Base-by-base conservation (phyloP, 257 asterid genomes). In the Datura wrightii region DNA sequence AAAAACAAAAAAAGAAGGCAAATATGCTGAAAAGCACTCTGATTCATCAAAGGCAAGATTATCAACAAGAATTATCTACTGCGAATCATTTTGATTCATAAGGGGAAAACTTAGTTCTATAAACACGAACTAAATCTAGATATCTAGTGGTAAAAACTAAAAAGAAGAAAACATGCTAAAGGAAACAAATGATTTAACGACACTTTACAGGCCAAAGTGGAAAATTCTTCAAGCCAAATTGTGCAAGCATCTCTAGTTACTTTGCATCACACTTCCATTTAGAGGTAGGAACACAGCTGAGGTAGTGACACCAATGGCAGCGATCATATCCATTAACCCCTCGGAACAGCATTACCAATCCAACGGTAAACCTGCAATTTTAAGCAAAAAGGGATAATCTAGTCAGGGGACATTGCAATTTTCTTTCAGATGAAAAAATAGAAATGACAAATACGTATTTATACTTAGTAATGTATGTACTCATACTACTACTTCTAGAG, bases 221-320 rank as follows among this genome's bases (percentile, higher is more conserved):
- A 60, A 60, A 60, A 60, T 19, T 60, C 16, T 60, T 19, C 67
- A 60, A 60, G 67, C 67, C 37, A 9, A 52, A 78, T 1, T 52
- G 13, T 76, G 44, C 46, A 15, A 78, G 15, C 48, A 31, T 78
- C 15, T 78, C 65, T 78, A 78, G 62, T 78, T 37, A 66, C 15
- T 66, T 31, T 78, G 81, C 91, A 36, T 87, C 87, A 82, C 99
- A 95, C 84, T 89, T 92, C 98, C 98, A 95, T 85, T 62, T 89
- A 18, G 98, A 91, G 10, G 94, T 93, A 3, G 97, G 97, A 46
- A 95, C 95, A 72, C 98, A 94, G 80, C 90, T 93, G 83, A 89
- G 36, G 79, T 94, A 94, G 42, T 89, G 92, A 82, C 99, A 95
- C 99, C 99, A 94, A 10, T 91, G 93, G 93, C 99, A 95, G 13